Percentiles rank a stretch among this genome's conserved stretches.
phyloP scores from a whole-genome alignment of 2,329 filamentous ascomycete species.

The Ophiostoma australiae region DNA sequence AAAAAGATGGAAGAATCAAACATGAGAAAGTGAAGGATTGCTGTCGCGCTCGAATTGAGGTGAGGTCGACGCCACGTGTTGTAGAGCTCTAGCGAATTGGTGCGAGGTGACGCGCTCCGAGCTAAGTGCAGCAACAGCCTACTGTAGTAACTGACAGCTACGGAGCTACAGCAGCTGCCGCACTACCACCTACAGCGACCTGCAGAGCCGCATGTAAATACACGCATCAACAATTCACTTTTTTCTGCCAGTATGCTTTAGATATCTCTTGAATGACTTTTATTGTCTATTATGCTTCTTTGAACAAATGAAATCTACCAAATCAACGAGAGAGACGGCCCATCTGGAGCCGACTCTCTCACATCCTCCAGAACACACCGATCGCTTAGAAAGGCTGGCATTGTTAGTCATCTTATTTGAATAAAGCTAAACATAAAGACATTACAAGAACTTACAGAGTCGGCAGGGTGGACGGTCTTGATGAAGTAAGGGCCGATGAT shows the following conservation, averaged over 20 bases:
- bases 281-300: slow-evolving; percentile 15
- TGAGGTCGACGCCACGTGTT: slow-evolving; percentile 11
- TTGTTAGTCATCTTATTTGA: background rate
- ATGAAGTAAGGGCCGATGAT: slow-evolving; percentile 48
- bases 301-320: slow-evolving; percentile 13
- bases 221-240: background rate
- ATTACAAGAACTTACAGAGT: slow-evolving; percentile 32
- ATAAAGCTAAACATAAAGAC: too few species aligned
- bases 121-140: background rate
- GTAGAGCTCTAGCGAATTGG: slow-evolving; percentile 5
- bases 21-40: background rate
- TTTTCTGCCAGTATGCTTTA: background rate
- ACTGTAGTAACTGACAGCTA: background rate
- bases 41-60: background rate
- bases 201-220: background rate
- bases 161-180: background rate
- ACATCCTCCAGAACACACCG: background rate
- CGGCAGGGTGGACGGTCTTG: slow-evolving; percentile 53
- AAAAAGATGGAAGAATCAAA: background rate
- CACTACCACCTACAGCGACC: background rate
- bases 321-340: background rate
- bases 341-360: background rate
- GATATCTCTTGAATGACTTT: background rate
- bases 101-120: slow-evolving; percentile 3
- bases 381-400: slow-evolving; percentile 26